These are phyloP conservation scores for Apiospora rasikravindrae DNA, from an alignment of 2,329 filamentous ascomycete species.

Conservation along the genomic window DNA sequence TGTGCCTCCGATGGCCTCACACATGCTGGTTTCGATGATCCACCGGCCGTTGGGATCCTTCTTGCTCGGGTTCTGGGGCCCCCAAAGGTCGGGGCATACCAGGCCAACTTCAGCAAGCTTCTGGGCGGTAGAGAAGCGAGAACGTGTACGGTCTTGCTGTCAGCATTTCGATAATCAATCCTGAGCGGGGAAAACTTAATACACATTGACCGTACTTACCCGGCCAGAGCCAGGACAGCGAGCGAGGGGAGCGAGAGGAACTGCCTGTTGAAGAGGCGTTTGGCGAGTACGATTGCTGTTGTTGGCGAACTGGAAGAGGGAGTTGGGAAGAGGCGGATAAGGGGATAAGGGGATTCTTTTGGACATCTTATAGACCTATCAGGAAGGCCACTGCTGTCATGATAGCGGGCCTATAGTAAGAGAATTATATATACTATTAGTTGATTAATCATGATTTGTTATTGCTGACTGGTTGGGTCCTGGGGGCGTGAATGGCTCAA, in stretches of 20 bases:
- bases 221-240: not conserved
- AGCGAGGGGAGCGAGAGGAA: not conserved
- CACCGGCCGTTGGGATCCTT: not conserved
- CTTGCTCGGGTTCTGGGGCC: not conserved
- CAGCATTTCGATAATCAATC: not conserved
- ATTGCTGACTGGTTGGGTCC: not conserved
- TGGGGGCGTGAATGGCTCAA: not conserved
- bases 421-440: not conserved
- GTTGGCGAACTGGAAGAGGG: no score
- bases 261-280: not conserved
- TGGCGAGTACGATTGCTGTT: not conserved
- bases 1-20: not conserved
- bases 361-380: not conserved
- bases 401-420: not conserved
- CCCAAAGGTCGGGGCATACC: not conserved
- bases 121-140: not conserved
- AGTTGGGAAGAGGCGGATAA: not conserved
- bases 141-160: not conserved
- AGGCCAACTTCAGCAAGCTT: not conserved
- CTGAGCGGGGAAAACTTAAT: not conserved
- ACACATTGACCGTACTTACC: not conserved
- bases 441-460: not conserved
- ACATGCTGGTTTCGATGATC: not conserved
- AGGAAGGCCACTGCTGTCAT: not conserved
- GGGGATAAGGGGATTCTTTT: not conserved